phyloP scores from a whole-genome alignment of 345 rosid species.

The Sonneratia caseolaris region DNA sequence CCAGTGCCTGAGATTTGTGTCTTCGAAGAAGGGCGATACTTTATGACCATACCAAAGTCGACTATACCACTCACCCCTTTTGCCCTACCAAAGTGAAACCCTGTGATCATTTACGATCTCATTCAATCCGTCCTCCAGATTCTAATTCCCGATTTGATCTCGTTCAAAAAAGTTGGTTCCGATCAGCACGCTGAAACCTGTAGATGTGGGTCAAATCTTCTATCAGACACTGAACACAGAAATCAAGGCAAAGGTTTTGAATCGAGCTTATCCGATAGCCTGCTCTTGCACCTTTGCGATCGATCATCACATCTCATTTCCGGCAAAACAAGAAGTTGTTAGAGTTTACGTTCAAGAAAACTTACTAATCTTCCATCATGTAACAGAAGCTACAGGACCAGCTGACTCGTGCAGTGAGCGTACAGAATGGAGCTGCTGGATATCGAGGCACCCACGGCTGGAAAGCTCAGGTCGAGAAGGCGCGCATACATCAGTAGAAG shows the following conservation, averaged over 20 bases:
- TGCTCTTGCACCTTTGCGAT: background rate
- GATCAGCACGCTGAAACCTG: background rate
- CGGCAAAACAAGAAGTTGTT: background rate
- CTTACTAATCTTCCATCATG: background rate
- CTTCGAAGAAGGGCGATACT: background rate
- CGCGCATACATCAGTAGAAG: no score
- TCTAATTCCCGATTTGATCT: background rate
- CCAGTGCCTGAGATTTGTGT: slow-evolving; percentile 3
- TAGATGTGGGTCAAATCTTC: background rate
- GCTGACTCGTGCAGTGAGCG: no score
- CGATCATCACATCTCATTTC: background rate
- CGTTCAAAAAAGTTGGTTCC: background rate
- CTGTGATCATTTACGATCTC: background rate
- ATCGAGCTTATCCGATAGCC: background rate
- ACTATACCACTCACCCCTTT: slow-evolving; percentile 3
- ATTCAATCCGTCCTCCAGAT: background rate
- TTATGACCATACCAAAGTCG: slow-evolving; percentile 10
- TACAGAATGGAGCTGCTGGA: no score
- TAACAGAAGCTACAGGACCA: background rate
- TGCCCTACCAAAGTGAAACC: background rate
- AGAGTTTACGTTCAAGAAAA: background rate
- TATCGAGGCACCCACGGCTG: no score
- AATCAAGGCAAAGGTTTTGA: background rate
- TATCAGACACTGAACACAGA: background rate
- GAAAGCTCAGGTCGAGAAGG: no score